A percentile compares a stretch with the other conserved stretches of the same genome.
phyloP scores from a whole-genome alignment of 2,329 filamentous ascomycete species.

The Setomelanomma holmii region DNA sequence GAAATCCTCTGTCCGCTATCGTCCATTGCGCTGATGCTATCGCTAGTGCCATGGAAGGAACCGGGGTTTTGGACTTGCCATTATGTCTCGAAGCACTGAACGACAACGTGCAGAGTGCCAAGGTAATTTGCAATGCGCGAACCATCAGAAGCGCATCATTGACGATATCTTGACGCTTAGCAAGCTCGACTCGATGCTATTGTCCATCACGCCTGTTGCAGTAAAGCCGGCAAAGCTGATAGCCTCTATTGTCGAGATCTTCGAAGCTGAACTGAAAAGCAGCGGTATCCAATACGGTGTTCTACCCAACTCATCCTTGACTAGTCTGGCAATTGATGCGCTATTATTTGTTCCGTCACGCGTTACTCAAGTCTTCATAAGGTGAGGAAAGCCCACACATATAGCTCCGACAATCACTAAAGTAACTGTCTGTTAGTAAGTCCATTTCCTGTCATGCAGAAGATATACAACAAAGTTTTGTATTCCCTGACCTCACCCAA shows the following conservation, averaged over 20 bases:
- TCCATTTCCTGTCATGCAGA: too few species aligned
- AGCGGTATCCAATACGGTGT: slow-evolving; percentile 39
- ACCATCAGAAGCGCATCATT: slow-evolving; percentile 58
- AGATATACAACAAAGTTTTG: too few species aligned
- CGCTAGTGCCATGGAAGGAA: slow-evolving; percentile 44
- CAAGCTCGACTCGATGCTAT: slow-evolving; percentile 54
- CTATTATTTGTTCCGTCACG: slow-evolving; percentile 53
- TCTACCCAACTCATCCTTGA: slow-evolving; percentile 47
- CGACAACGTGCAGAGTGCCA: slow-evolving; percentile 44
- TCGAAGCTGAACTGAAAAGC: slow-evolving; percentile 47
- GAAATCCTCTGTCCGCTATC: slow-evolving; percentile 54
- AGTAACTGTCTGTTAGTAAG: too few species aligned
- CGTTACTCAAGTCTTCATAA: slow-evolving; percentile 76
- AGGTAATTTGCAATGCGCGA: slow-evolving; percentile 56
- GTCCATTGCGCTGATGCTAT: slow-evolving; percentile 55
- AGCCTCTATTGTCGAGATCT: slow-evolving; percentile 47
- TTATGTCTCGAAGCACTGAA: slow-evolving; percentile 35
- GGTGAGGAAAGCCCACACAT: too few species aligned
- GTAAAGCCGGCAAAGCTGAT: slow-evolving; percentile 47
- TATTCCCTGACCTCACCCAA: too few species aligned
- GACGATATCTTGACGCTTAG: slow-evolving; percentile 56
- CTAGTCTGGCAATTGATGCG: slow-evolving; percentile 46
- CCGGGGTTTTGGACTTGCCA: slow-evolving; percentile 29
- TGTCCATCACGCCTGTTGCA: slow-evolving; percentile 52
- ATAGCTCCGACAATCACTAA: too few species aligned